These are phyloP conservation scores for Pseudodiploospora longispora DNA, from an alignment of 2,329 filamentous ascomycete genomes.

Conservation along the genomic window DNA sequence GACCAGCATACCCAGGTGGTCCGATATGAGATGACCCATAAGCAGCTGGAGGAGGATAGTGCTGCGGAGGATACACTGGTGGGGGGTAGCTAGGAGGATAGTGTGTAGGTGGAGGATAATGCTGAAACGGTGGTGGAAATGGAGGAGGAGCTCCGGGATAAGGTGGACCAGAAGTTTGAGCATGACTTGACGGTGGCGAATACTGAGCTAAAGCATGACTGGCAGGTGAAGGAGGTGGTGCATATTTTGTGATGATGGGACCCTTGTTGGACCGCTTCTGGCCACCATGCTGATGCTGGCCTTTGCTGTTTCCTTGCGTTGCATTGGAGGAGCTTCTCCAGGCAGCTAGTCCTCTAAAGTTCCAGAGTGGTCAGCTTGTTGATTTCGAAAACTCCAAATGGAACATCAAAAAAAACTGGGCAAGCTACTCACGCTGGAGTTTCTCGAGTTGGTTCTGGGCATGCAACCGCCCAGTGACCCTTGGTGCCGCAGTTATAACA, in stretches of 20 bases:
- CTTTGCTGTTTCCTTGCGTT: slow-evolving; percentile 16
- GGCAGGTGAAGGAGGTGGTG: slow-evolving; percentile 17
- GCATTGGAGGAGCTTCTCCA: slow-evolving; percentile 26
- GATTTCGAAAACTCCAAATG: no score
- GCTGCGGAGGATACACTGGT: slow-evolving; percentile 17
- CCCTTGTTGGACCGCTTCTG: slow-evolving; percentile 26
- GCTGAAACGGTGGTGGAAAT: slow-evolving; percentile 15
- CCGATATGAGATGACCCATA: slow-evolving; percentile 11
- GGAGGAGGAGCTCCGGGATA: slow-evolving; percentile 18
- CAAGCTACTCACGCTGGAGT: slow-evolving; percentile 40
- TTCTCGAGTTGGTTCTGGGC: slow-evolving; percentile 40
- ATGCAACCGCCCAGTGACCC: slow-evolving; percentile 46
- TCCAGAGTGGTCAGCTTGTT: slow-evolving; percentile 5
- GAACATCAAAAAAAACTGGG: slow-evolving; percentile 1
- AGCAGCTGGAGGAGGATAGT: slow-evolving; percentile 14
- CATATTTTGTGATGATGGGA: slow-evolving; percentile 28
- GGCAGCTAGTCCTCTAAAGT: slow-evolving; percentile 26
- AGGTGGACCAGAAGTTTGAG: slow-evolving; percentile 14
- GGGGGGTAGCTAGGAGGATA: slow-evolving; percentile 20
- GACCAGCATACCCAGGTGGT: slow-evolving; percentile 9
- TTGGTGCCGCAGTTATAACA: slow-evolving; percentile 48
- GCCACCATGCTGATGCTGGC: slow-evolving; percentile 17
- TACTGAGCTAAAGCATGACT: slow-evolving; percentile 12
- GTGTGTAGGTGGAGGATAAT: slow-evolving; percentile 14
- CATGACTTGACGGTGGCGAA: slow-evolving; percentile 17